Conservation (phyloP, 192 early-diverging fungal genomes). For the Coemansia sp. region DNA sequence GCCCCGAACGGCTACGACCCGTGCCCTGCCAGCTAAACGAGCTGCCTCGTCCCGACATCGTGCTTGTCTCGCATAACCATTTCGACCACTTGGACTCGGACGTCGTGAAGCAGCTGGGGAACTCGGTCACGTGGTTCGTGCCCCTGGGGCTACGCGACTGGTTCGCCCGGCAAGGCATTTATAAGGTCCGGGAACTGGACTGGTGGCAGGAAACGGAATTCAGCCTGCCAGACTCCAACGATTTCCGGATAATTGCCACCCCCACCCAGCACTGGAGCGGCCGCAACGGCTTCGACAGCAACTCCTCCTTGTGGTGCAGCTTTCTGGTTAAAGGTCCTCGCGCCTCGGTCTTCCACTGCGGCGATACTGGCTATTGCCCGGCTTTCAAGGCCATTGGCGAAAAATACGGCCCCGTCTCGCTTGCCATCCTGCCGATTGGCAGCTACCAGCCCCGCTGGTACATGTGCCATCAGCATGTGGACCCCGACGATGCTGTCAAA, state of each 20-base stretch:
- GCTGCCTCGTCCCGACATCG: constrained; percentile 68
- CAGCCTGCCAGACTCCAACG: neutral
- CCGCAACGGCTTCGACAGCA: constrained; percentile 64
- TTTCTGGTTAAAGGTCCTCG: constrained; percentile 57
- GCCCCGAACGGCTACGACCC: constrained; percentile 66
- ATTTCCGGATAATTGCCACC: constrained; percentile 28
- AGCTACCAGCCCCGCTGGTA: constrained; percentile 77
- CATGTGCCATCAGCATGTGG: constrained; percentile 73
- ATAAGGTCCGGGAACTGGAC: constrained; percentile 66
- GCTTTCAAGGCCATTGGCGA: constrained; percentile 80
- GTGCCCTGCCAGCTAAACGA: constrained; percentile 67
- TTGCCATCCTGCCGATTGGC: constrained; percentile 81
- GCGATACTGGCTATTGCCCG: constrained; percentile 89
- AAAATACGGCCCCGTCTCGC: constrained; percentile 65
- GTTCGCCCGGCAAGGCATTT: constrained; percentile 59
- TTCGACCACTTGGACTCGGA: constrained; percentile 81
- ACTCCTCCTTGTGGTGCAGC: constrained; percentile 75
- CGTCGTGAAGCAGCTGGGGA: constrained; percentile 61
- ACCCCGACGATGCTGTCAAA: constrained; percentile 78
- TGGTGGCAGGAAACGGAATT: constrained; percentile 68
- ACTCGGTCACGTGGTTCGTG: constrained; percentile 65
- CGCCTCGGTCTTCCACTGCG: constrained; percentile 39
- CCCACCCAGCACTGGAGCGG: constrained; percentile 66
- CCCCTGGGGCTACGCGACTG: constrained; percentile 75
- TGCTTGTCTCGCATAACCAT: constrained; percentile 86